Percentiles rank a stretch among this genome's conserved stretches.
These are phyloP conservation scores for Aspergillus luchuensis DNA, from an alignment of 2,329 filamentous ascomycete species.

Conservation along the genomic window DNA sequence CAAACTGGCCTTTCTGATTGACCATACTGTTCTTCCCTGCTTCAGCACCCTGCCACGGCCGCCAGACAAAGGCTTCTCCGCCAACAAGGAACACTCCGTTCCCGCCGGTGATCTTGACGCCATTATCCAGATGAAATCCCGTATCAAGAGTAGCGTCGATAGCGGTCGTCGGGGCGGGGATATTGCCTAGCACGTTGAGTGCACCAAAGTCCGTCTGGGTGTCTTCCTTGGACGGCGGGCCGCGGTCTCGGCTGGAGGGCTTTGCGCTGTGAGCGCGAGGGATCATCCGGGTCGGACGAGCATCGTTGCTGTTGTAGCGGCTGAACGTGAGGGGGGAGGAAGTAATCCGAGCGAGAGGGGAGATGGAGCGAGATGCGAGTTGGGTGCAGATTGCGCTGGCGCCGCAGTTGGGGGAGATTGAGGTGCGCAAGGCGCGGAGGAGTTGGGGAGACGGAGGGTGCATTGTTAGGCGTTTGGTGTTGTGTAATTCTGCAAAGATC, in stretches of 20 bases:
- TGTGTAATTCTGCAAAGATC: neutral
- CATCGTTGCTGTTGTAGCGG: slow-evolving; percentile 29
- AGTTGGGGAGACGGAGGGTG: slow-evolving; percentile 46
- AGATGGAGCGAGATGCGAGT: slow-evolving; percentile 15
- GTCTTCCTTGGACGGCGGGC: slow-evolving; percentile 61
- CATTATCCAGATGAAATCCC: slow-evolving; percentile 86
- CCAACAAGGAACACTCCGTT: slow-evolving; percentile 76
- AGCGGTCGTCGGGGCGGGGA: slow-evolving; percentile 75
- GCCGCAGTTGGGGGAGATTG: slow-evolving; percentile 25
- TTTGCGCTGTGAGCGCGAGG: slow-evolving; percentile 38
- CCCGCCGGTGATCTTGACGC: slow-evolving; percentile 68
- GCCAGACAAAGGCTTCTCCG: slow-evolving; percentile 87
- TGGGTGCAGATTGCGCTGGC: slow-evolving; percentile 18
- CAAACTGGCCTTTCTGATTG: slow-evolving; percentile 80
- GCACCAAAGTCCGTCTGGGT: slow-evolving; percentile 72
- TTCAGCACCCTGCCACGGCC: slow-evolving; percentile 67
- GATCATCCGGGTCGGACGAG: slow-evolving; percentile 35
- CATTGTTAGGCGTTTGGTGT: slow-evolving; percentile 28
- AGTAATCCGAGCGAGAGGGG: neutral
- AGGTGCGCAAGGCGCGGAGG: slow-evolving; percentile 44
- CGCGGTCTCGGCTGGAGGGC: slow-evolving; percentile 57
- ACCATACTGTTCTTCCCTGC: slow-evolving; percentile 54
- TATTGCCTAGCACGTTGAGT: slow-evolving; percentile 76
- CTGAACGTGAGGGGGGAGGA: neutral
- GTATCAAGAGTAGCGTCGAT: slow-evolving; percentile 80